Percentiles rank a stretch among this genome's conserved stretches.
phyloP scores from a whole-genome alignment of 2,329 filamentous ascomycete species.

The Diaporthe batatas region DNA sequence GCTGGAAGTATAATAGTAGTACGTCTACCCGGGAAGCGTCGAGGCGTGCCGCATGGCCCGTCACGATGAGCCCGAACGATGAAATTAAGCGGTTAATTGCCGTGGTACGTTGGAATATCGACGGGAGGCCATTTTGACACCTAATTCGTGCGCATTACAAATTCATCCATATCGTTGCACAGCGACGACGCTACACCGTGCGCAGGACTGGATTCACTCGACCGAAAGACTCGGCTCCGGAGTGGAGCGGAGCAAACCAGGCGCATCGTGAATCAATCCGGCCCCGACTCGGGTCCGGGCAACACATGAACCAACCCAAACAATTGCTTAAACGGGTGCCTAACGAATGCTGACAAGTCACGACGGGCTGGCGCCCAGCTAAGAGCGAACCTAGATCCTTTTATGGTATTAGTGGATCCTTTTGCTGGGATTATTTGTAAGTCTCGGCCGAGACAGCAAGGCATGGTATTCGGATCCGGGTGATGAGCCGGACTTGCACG shows the following conservation, averaged over 20 bases:
- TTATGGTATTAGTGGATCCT: slow-evolving; percentile 3
- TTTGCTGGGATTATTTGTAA: slow-evolving; percentile 5
- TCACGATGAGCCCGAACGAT: too few relatives aligned
- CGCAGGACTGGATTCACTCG: neutral
- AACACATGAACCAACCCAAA: neutral
- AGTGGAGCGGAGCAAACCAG: too few relatives aligned
- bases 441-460: slow-evolving; percentile 15
- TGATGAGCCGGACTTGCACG: neutral
- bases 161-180: neutral
- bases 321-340: slow-evolving; percentile 2
- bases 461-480: neutral
- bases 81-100: too few relatives aligned
- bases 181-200: too few relatives aligned
- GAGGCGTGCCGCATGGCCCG: too few relatives aligned
- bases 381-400: neutral
- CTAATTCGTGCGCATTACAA: neutral
- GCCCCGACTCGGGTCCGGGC: neutral
- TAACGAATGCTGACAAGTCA: slow-evolving; percentile 1
- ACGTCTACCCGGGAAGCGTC: too few relatives aligned
- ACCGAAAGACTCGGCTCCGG: neutral
- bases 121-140: too few relatives aligned
- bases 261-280: neutral
- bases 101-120: too few relatives aligned
- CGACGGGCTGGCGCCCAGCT: slow-evolving; percentile 1
- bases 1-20: too few relatives aligned